Conservation (phyloP, 805 yeast genomes). For the Sporopachydermia lactativora region DNA sequence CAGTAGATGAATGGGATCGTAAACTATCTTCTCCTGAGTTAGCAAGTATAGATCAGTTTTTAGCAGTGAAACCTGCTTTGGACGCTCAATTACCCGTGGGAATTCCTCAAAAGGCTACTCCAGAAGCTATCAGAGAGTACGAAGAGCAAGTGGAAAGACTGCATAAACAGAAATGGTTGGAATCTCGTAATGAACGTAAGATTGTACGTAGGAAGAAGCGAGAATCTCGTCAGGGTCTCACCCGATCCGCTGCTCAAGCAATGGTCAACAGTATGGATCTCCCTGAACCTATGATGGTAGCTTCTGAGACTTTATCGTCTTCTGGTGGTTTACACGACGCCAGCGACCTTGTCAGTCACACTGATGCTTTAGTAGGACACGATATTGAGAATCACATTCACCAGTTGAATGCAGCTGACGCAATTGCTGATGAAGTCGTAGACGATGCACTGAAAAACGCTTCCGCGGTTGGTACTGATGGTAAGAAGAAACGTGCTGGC, state of each 20-base stretch:
- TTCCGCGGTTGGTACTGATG: neutral
- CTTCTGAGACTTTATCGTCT: neutral
- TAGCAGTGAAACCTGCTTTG: neutral
- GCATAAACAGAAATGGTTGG: constrained; percentile 6
- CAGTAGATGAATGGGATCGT: neutral
- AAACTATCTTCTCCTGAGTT: neutral
- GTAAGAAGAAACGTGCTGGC: neutral
- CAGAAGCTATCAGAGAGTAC: constrained; percentile 12
- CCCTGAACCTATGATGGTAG: neutral
- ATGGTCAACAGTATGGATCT: neutral
- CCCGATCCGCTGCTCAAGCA: neutral
- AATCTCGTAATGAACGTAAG: neutral
- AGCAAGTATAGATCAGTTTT: neutral
- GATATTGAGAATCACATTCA: no score
- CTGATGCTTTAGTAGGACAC: no score
- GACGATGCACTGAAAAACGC: constrained; percentile 1
- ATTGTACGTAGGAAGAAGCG: neutral
- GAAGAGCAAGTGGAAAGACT: constrained; percentile 9
- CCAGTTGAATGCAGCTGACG: neutral
- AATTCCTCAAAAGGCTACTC: constrained; percentile 4
- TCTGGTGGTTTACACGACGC: neutral
- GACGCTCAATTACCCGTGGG: neutral
- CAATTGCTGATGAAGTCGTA: neutral
- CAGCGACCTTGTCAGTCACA: neutral
- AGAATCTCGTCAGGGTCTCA: neutral